Percentiles rank a stretch among this genome's conserved stretches.
Conservation (phyloP, 768 basidiomycete genomes). For the Podaxis pistillaris region DNA sequence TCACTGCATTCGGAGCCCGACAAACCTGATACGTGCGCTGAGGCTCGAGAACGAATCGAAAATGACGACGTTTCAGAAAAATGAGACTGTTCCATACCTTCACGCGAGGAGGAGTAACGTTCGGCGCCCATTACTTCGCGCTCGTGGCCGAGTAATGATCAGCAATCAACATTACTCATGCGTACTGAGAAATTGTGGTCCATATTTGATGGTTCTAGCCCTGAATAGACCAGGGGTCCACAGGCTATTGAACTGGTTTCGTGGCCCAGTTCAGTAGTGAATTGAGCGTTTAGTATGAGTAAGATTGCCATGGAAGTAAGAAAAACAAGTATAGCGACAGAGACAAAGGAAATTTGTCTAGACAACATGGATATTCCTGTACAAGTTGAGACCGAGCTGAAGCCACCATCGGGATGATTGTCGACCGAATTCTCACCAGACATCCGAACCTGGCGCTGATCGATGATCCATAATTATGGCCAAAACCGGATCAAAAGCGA, state of each 20-base stretch:
- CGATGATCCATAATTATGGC: not conserved
- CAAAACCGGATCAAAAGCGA: slow-evolving; percentile 3
- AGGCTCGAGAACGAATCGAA: not conserved
- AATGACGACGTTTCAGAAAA: not conserved
- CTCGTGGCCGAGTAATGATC: not conserved
- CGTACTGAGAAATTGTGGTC: not conserved
- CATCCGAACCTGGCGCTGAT: not conserved
- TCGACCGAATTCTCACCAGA: not conserved
- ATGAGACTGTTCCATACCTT: not conserved
- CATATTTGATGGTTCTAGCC: not conserved
- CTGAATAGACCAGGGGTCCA: not conserved
- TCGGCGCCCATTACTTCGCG: not conserved
- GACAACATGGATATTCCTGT: not conserved
- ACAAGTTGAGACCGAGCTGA: not conserved
- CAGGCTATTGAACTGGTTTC: no score
- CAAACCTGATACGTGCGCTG: slow-evolving; percentile 4
- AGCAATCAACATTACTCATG: not conserved
- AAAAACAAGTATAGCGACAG: not conserved
- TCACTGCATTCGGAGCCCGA: not conserved
- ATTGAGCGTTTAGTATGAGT: no score
- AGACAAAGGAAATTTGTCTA: not conserved
- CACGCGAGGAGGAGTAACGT: not conserved
- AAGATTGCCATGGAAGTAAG: not conserved
- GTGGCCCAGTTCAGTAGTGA: no score
- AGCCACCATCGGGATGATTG: not conserved